Evolutionary conservation across 176 grass and related monocot species (phyloP).

Genomic region (Alopecurus myosuroides): DNA sequence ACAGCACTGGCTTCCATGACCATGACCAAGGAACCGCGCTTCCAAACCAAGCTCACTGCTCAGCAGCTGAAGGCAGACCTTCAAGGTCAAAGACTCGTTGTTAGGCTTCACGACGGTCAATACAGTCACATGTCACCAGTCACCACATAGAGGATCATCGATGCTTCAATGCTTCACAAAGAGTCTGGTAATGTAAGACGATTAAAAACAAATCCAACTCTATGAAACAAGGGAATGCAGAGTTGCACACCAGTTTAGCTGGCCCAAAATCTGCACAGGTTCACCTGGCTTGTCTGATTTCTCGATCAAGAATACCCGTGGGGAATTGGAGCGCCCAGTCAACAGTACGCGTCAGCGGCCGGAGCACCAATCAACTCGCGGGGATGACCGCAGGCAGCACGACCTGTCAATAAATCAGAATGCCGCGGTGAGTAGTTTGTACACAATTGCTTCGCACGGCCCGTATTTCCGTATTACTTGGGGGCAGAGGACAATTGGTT

Average conservation of each 20-base stretch:
- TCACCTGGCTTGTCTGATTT: not conserved
- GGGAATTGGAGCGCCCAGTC: not conserved
- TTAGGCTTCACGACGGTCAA: not conserved
- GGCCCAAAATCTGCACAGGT: not conserved
- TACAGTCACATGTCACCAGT: not conserved
- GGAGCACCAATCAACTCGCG: not conserved
- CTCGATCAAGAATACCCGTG: not conserved
- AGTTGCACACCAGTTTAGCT: not conserved
- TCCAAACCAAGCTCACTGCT: not conserved
- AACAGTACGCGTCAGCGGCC: not conserved
- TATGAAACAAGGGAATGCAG: not conserved
- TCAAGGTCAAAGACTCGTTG: not conserved
- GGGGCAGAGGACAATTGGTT: not conserved
- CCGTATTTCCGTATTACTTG: not conserved
- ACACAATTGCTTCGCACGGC: not conserved
- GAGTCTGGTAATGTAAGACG: not conserved
- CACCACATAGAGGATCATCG: not conserved
- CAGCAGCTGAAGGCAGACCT: not conserved
- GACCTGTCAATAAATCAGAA: not conserved
- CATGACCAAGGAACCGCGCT: not conserved
- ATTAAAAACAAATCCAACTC: no score
- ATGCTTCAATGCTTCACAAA: not conserved
- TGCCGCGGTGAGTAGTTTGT: not conserved
- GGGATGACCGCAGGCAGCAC: not conserved
- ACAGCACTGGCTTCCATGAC: conserved; percentile 9